Percentiles rank a stretch among this genome's conserved stretches.
Evolutionary conservation across 2,329 filamentous ascomycete species (phyloP).

Genomic region (Aureobasidium pullulans): DNA sequence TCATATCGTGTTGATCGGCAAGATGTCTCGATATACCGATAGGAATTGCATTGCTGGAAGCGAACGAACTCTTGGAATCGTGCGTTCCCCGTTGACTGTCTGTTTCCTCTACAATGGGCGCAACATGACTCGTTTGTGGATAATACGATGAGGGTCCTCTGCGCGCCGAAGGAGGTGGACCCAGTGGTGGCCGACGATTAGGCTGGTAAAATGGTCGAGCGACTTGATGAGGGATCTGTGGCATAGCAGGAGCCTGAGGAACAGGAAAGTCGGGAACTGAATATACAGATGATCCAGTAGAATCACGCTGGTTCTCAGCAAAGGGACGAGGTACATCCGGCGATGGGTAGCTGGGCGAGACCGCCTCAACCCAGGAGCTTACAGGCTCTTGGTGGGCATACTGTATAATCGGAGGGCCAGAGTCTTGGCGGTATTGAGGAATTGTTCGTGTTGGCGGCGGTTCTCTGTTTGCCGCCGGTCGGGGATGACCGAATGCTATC

Average conservation of each 20-base stretch:
- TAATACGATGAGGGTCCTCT: constrained; percentile 44
- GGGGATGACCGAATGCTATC: background rate
- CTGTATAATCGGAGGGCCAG: background rate
- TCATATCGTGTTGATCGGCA: background rate
- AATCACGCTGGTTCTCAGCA: constrained; percentile 30
- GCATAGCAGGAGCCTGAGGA: constrained; percentile 17
- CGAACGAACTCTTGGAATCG: constrained; percentile 36
- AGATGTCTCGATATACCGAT: constrained; percentile 28
- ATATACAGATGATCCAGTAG: constrained; percentile 32
- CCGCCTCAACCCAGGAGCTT: constrained; percentile 12
- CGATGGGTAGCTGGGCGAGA: constrained; percentile 26
- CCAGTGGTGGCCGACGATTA: constrained; percentile 35
- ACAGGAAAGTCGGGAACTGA: constrained; percentile 36
- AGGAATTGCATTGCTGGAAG: constrained; percentile 44
- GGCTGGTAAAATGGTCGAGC: constrained; percentile 18
- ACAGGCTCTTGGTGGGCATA: constrained; percentile 6
- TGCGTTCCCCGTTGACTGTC: constrained; percentile 25
- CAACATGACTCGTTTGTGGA: constrained; percentile 40
- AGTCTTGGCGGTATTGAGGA: constrained; percentile 6
- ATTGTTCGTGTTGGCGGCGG: constrained; percentile 13
- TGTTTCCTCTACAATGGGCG: constrained; percentile 43
- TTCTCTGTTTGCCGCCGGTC: constrained; percentile 15
- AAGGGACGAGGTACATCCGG: constrained; percentile 27
- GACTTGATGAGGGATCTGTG: constrained; percentile 28
- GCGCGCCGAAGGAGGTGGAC: constrained; percentile 42